phyloP scores from a whole-genome alignment of 345 rosid species.

The Gynandropsis gynandra region DNA sequence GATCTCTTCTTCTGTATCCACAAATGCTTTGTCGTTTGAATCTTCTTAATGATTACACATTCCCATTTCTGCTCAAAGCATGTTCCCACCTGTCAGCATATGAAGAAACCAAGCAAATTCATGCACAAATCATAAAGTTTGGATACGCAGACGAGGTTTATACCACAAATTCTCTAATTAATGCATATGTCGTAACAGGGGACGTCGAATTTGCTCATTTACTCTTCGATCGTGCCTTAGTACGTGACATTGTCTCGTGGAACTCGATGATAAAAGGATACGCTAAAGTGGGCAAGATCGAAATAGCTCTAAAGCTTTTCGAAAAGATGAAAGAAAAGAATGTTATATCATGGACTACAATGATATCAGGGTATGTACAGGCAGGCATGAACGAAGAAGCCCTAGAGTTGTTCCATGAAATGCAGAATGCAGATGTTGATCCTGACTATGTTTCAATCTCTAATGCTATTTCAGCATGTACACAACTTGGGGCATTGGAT shows the following conservation, averaged over 20 bases:
- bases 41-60: conserved; percentile 48
- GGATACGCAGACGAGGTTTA: conserved; percentile 45
- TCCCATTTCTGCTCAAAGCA: conserved; percentile 69
- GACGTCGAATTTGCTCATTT: conserved; percentile 28
- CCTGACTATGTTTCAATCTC: conserved; percentile 50
- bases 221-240: conserved; percentile 37
- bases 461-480: conserved; percentile 57
- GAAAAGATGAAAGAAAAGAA: conserved; percentile 31
- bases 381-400: conserved; percentile 66
- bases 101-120: conserved; percentile 48
- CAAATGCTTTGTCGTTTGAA: conserved; percentile 43
- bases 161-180: conserved; percentile 48
- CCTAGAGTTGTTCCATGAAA: conserved; percentile 45
- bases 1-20: conserved; percentile 40
- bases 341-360: conserved; percentile 58
- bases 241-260: conserved; percentile 56
- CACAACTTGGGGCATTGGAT: conserved; percentile 64
- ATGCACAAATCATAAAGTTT: conserved; percentile 40
- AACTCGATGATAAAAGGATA: conserved; percentile 61
- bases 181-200: conserved; percentile 40
- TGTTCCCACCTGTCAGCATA: conserved; percentile 42
- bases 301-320: conserved; percentile 36
- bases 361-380: conserved; percentile 53
- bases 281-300: conserved; percentile 38
- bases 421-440: conserved; percentile 51